These are phyloP conservation scores for Teratosphaeria zuluensis DNA, from an alignment of 2,329 filamentous ascomycete genomes.

Conservation along the genomic window DNA sequence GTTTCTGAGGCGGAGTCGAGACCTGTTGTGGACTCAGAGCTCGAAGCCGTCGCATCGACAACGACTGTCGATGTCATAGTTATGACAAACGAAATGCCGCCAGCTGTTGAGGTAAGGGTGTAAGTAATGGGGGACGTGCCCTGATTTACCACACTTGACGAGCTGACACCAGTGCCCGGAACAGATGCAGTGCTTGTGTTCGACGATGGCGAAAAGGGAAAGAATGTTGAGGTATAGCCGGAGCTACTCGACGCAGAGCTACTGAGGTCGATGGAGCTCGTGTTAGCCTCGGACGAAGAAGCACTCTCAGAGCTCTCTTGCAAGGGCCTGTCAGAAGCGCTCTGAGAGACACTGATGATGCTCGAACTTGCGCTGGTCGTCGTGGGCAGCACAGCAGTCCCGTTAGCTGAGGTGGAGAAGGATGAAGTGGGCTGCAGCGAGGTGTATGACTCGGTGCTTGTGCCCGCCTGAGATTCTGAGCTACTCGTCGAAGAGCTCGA, in stretches of 20 bases:
- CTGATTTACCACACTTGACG: not conserved
- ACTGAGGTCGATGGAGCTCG: not conserved
- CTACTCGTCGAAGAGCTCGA: not conserved
- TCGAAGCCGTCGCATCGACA: not conserved
- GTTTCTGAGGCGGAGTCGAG: not conserved
- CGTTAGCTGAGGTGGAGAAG: not conserved
- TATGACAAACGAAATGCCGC: not conserved
- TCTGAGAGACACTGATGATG: not conserved
- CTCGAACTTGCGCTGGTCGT: not conserved
- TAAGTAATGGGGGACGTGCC: not conserved
- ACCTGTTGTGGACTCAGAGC: not conserved
- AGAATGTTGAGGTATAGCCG: not conserved
- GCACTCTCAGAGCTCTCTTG: not conserved
- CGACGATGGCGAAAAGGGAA: not conserved
- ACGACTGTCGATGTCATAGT: not conserved
- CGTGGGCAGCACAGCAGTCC: not conserved
- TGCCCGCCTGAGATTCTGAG: not conserved
- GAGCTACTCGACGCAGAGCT: not conserved
- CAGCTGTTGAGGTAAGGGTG: not conserved
- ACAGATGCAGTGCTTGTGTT: not conserved
- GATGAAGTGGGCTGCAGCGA: not conserved
- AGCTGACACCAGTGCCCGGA: not conserved
- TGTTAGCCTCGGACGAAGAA: not conserved
- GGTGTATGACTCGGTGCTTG: not conserved
- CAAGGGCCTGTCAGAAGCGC: not conserved